These are phyloP conservation scores for Populus pruinosa DNA, from an alignment of 345 rosid genomes.

Conservation along the genomic window DNA sequence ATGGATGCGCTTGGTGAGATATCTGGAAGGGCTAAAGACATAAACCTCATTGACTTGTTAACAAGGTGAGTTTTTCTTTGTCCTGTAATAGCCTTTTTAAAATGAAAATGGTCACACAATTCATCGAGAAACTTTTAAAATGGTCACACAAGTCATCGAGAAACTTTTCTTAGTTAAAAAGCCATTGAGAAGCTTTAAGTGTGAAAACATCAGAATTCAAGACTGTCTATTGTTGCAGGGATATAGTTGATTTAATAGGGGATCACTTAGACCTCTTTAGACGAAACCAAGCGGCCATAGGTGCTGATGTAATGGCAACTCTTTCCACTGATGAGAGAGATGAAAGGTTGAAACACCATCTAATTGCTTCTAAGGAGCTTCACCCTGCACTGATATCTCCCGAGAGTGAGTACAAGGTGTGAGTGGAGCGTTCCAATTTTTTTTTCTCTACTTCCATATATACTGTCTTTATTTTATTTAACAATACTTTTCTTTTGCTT, in stretches of 20 bases:
- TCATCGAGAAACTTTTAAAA: neutral
- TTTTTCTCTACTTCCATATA: constrained; percentile 1
- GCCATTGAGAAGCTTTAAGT: neutral
- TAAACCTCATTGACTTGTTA: constrained; percentile 79
- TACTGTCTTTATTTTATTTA: constrained; percentile 3
- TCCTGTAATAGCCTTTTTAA: neutral
- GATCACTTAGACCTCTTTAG: constrained; percentile 90
- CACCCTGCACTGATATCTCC: constrained; percentile 86
- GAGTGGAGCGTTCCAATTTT: constrained; percentile 37
- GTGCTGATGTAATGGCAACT: constrained; percentile 83
- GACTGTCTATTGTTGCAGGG: constrained; percentile 56
- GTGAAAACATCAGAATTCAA: constrained; percentile 4
- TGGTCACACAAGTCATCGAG: neutral
- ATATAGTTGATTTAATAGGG: constrained; percentile 82
- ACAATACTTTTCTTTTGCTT: constrained; percentile 9
- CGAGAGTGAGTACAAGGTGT: constrained; percentile 99
- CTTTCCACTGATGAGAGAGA: constrained; percentile 89
- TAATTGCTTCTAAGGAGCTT: constrained; percentile 81
- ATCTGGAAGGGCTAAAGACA: constrained; percentile 74
- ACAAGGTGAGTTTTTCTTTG: constrained; percentile 50
- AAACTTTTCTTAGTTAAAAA: neutral
- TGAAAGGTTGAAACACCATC: constrained; percentile 86
- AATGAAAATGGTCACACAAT: neutral
- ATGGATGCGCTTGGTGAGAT: constrained; percentile 91
- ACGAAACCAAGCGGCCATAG: constrained; percentile 84